A percentile compares a stretch with the other conserved stretches of the same genome.
Evolutionary conservation across 495 filamentous ascomycete genomes (phyloP).

Genomic region (Tuber magnatum): DNA sequence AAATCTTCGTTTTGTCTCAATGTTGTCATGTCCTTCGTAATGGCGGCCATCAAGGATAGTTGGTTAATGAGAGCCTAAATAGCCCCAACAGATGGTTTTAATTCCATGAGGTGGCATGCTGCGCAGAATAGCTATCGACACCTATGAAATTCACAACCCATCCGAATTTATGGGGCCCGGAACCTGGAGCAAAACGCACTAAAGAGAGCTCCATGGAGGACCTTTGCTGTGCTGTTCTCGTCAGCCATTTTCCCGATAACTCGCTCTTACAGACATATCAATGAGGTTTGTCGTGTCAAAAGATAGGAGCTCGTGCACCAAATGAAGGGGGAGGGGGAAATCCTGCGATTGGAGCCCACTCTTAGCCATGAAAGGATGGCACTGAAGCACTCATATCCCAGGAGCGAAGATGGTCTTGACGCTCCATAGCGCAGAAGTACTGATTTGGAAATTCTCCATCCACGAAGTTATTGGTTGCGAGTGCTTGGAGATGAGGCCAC

Average conservation of each 20-base stretch:
- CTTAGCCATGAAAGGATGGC: background rate
- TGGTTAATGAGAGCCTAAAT: background rate
- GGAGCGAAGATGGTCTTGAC: background rate
- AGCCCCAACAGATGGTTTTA: background rate
- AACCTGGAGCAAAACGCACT: background rate
- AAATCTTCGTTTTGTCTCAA: background rate
- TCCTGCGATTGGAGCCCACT: background rate
- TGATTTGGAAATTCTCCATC: background rate
- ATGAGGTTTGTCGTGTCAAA: background rate
- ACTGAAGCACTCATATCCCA: background rate
- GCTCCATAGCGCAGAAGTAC: background rate
- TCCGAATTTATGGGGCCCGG: background rate
- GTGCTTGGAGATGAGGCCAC: background rate
- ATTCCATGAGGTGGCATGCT: background rate
- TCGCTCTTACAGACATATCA: background rate
- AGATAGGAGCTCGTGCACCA: background rate
- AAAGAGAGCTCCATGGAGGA: background rate
- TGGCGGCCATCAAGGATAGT: background rate
- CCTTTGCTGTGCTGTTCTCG: background rate
- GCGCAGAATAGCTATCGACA: background rate
- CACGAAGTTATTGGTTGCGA: background rate
- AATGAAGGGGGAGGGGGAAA: background rate
- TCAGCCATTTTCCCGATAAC: background rate
- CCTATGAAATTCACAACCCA: background rate
- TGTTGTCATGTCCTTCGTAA: background rate